Percentiles rank a stretch among this genome's conserved stretches.
phyloP scores from a whole-genome alignment of 495 filamentous ascomycete genomes.

The Neohortaea acidophila region DNA sequence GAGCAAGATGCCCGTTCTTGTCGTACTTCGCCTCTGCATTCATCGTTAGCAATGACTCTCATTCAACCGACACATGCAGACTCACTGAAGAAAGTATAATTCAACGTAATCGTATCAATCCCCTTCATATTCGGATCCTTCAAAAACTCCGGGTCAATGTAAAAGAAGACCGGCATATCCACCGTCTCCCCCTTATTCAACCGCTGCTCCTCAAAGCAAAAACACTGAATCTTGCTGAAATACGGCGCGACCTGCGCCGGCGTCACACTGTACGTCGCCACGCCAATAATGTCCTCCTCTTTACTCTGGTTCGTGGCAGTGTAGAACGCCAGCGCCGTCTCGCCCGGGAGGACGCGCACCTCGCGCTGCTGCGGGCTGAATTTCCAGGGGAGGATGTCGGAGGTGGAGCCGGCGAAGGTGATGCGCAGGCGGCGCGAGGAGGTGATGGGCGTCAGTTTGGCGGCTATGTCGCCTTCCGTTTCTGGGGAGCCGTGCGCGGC shows the following conservation, averaged over 20 bases:
- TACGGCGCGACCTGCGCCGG: constrained; percentile 93
- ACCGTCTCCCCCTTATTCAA: constrained; percentile 91
- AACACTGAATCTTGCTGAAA: constrained; percentile 99
- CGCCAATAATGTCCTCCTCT: constrained; percentile 83
- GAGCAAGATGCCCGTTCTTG: constrained; percentile 28
- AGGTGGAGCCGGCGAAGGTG: constrained; percentile 89
- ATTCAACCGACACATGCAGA: constrained; percentile 4
- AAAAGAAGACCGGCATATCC: constrained; percentile 99
- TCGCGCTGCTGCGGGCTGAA: constrained; percentile 95
- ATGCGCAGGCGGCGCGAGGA: constrained; percentile 75
- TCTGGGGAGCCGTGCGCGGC: constrained; percentile 47
- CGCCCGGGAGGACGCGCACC: constrained; percentile 84
- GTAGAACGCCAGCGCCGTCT: constrained; percentile 96
- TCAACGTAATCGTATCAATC: constrained; percentile 86
- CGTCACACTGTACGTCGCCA: constrained; percentile 94
- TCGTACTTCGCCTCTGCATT: constrained; percentile 29
- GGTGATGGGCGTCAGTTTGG: constrained; percentile 64
- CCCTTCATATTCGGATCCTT: constrained; percentile 84
- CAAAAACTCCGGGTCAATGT: constrained; percentile 89
- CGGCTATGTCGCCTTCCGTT: constrained; percentile 42
- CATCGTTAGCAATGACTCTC: background rate
- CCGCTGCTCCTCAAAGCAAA: constrained; percentile 96
- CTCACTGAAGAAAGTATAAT: constrained; percentile 98
- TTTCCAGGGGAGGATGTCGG: constrained; percentile 91
- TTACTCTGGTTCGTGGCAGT: constrained; percentile 83